Conservation (phyloP, 1,284 basidiomycete genomes). For the Pseudozyma flocculosa region DNA sequence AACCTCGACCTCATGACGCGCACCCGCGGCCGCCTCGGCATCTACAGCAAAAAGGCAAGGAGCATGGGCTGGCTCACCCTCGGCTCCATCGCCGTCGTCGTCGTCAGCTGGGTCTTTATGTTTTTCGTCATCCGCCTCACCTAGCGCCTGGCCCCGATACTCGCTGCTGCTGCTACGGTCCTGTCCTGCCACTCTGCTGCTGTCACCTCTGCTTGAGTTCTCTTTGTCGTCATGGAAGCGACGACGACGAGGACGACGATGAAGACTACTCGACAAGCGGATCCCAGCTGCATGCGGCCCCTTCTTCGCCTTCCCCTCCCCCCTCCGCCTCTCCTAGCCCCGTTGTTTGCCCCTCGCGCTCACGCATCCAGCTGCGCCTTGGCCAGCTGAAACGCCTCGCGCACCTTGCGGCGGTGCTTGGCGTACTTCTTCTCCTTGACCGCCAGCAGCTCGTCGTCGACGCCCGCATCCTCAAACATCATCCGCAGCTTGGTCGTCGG, state of each 20-base stretch:
- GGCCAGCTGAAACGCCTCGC: not conserved
- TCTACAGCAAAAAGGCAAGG: conserved; percentile 49
- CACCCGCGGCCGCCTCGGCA: conserved; percentile 51
- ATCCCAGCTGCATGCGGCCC: too few relatives aligned
- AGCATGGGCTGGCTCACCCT: conserved; percentile 57
- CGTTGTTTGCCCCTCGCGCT: not conserved
- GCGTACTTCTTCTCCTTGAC: not conserved
- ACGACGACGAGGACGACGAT: too few relatives aligned
- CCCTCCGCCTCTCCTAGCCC: too few relatives aligned
- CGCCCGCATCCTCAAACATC: not conserved
- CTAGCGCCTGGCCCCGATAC: too few relatives aligned
- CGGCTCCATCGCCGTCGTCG: conserved; percentile 39
- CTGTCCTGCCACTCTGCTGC: too few relatives aligned
- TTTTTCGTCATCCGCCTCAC: conserved; percentile 55
- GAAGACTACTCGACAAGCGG: too few relatives aligned
- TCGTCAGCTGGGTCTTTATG: conserved; percentile 53
- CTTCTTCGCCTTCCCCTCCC: conserved; percentile 6
- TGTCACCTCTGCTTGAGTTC: too few relatives aligned
- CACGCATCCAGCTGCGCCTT: not conserved
- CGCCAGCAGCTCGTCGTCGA: not conserved
- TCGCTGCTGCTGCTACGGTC: too few relatives aligned
- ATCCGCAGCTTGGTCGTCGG: not conserved
- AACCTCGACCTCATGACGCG: conserved; percentile 56
- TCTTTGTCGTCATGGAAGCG: not conserved
- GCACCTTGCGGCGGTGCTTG: not conserved